Percentiles rank a stretch among this genome's conserved stretches.
Conservation (phyloP, 352 stramenopile species). For the Globisporangium canariense region DNA sequence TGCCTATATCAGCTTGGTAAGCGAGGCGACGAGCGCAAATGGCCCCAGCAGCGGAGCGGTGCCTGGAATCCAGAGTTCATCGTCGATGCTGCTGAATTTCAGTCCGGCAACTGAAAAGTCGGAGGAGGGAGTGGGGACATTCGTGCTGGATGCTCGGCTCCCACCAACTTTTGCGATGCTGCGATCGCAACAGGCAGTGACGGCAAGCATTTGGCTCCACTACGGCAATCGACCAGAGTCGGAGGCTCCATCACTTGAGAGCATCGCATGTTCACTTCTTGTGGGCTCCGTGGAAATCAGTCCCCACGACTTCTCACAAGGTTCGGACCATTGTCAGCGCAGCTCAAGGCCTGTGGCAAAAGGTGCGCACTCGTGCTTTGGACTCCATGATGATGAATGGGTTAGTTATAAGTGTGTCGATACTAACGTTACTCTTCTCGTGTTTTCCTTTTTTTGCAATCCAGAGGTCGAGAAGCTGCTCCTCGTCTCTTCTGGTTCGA, state of each 20-base stretch:
- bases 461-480: constrained; percentile 28
- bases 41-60: background rate
- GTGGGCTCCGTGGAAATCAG: constrained; percentile 7
- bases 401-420: background rate
- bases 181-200: constrained; percentile 1
- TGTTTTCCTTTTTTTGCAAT: background rate
- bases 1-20: constrained; percentile 25
- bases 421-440: background rate
- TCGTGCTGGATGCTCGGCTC: constrained; percentile 7
- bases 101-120: background rate
- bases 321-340: background rate
- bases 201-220: constrained; percentile 20
- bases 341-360: background rate
- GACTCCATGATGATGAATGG: background rate
- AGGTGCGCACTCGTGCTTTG: constrained; percentile 4
- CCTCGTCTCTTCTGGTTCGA: constrained; percentile 44
- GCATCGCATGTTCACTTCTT: background rate
- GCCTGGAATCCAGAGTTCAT: constrained; percentile 5
- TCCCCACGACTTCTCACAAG: background rate
- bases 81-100: constrained; percentile 5
- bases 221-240: background rate
- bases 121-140: constrained; percentile 4
- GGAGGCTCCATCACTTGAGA: background rate
- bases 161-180: constrained; percentile 9
- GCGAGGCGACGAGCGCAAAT: background rate